Evolutionary conservation across 225 moss, liverwort and hornwort genomes (phyloP).

Genomic region (Takakia lepidozioides): DNA sequence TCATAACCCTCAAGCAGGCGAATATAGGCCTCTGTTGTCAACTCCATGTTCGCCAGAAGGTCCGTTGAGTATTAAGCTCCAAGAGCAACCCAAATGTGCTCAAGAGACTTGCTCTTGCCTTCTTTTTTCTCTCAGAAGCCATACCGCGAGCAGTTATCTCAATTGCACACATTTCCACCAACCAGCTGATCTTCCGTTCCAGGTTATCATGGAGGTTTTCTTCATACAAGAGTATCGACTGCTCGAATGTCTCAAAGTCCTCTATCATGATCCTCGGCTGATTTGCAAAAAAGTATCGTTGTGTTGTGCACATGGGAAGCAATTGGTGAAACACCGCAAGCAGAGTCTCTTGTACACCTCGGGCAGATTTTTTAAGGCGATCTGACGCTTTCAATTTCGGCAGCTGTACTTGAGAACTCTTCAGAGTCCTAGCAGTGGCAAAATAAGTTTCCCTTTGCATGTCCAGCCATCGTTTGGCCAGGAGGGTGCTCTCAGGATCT

Average conservation of each 20-base stretch:
- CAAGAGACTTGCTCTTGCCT: not conserved
- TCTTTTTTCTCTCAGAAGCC: not conserved
- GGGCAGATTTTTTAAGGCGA: slow-evolving; percentile 8
- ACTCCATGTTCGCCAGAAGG: slow-evolving; percentile 6
- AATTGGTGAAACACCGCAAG: slow-evolving; percentile 14
- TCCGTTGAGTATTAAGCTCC: not conserved
- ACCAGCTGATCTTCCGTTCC: too few species aligned
- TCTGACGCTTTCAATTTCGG: slow-evolving; percentile 1
- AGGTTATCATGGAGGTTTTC: not conserved
- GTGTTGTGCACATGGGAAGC: slow-evolving; percentile 9
- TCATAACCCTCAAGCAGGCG: slow-evolving; percentile 1
- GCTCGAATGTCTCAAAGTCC: slow-evolving; percentile 2
- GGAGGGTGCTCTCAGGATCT: too few species aligned
- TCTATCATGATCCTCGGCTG: slow-evolving; percentile 1
- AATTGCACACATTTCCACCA: too few species aligned
- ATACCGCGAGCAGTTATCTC: too few species aligned
- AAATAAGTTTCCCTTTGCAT: slow-evolving; percentile 6
- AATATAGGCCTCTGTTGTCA: slow-evolving; percentile 4
- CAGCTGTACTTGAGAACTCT: slow-evolving; percentile 1
- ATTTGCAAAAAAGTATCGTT: slow-evolving; percentile 5
- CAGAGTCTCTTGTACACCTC: slow-evolving; percentile 12
- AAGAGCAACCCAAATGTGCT: slow-evolving; percentile 2
- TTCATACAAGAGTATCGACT: slow-evolving; percentile 4
- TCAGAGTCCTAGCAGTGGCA: not conserved
- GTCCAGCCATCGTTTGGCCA: slow-evolving; percentile 2